phyloP scores from a whole-genome alignment of 108 stramenopile genomes.

The Seminavis robusta region DNA sequence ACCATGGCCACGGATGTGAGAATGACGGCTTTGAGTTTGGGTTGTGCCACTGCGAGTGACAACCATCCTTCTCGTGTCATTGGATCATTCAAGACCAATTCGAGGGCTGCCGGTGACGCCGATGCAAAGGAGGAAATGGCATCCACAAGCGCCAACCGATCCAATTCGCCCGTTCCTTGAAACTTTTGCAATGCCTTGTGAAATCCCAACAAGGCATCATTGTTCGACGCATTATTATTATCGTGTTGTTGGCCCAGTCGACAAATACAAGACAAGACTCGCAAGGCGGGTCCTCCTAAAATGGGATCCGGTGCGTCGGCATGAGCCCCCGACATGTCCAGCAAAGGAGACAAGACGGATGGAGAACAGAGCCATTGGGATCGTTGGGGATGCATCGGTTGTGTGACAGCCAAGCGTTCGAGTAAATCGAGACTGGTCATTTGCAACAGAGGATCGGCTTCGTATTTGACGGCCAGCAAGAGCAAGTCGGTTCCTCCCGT shows the following conservation, averaged over 20 bases:
- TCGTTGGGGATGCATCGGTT: conserved; percentile 11
- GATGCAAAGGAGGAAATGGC: conserved; percentile 25
- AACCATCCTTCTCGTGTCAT: conserved; percentile 19
- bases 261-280: conserved; percentile 12
- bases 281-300: conserved; percentile 25
- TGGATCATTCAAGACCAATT: conserved; percentile 14
- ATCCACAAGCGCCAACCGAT: conserved; percentile 26
- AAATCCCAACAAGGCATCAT: conserved; percentile 11
- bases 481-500: not conserved
- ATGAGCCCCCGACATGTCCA: conserved; percentile 12
- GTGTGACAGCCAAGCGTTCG: conserved; percentile 12
- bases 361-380: conserved; percentile 18
- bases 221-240: not conserved
- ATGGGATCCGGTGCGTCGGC: conserved; percentile 19
- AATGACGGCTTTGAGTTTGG: conserved; percentile 21
- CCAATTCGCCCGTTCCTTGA: conserved; percentile 13
- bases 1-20: conserved; percentile 22
- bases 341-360: conserved; percentile 11
- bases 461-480: conserved; percentile 1
- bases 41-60: conserved; percentile 18
- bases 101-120: conserved; percentile 21
- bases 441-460: conserved; percentile 18
- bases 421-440: conserved; percentile 27
- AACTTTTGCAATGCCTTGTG: conserved; percentile 18
- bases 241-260: conserved; percentile 5